Evolutionary conservation across 768 basidiomycete genomes (phyloP).

Genomic region (Pleurotus platypus): DNA sequence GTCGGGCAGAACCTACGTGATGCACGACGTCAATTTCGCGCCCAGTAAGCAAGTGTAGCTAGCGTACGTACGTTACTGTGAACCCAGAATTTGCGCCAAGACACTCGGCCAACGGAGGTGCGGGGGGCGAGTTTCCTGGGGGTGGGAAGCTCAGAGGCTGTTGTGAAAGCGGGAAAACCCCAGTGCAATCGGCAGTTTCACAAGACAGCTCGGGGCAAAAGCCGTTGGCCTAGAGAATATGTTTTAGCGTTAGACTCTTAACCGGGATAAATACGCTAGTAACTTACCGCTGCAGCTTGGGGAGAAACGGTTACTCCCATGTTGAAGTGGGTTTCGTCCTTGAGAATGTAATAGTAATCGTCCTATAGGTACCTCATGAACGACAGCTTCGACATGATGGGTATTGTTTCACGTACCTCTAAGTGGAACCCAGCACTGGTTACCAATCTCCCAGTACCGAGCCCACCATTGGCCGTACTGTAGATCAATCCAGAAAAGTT

Average conservation of each 20-base stretch:
- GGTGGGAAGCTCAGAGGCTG: background rate
- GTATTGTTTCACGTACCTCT: conserved; percentile 6
- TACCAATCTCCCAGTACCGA: conserved; percentile 11
- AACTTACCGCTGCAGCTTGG: conserved; percentile 15
- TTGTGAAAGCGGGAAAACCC: background rate
- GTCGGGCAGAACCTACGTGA: conserved; percentile 16
- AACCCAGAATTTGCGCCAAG: background rate
- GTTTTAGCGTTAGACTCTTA: background rate
- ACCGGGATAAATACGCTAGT: background rate
- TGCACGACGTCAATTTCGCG: background rate
- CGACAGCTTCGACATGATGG: background rate
- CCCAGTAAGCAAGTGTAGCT: background rate
- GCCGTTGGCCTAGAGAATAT: conserved; percentile 8
- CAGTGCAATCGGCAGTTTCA: conserved; percentile 6
- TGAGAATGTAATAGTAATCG: conserved; percentile 28
- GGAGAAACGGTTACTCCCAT: conserved; percentile 27
- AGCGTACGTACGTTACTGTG: conserved; percentile 14
- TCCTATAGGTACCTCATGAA: conserved; percentile 9
- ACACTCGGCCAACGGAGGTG: background rate
- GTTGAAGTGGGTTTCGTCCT: conserved; percentile 25
- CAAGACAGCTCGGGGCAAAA: conserved; percentile 15
- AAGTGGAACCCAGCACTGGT: conserved; percentile 21
- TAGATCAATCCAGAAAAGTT: conserved; percentile 17
- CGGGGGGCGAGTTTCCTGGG: background rate
- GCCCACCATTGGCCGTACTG: conserved; percentile 17